Base-by-base conservation (phyloP, 2,329 filamentous ascomycete species). In the Talaromyces piceae region DNA sequence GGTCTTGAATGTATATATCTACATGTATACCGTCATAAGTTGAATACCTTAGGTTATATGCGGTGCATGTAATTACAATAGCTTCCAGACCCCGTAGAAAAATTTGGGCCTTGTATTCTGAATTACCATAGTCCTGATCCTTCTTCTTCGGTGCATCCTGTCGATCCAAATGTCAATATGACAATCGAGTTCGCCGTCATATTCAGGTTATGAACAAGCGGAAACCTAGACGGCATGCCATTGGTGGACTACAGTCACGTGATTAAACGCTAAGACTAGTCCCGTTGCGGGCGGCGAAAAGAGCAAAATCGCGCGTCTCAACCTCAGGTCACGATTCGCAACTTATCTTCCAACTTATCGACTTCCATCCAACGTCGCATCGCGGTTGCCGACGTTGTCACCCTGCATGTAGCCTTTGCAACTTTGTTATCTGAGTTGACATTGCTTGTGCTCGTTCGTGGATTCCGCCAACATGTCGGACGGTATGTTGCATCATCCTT, bases 391-490 rank as follows among this genome's bases (percentile, higher is more conserved):
- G 58, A 64, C 62, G 62, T 64, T 55, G 56, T 52, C 47, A 54
- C 65, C 61, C 63, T 66, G 64, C 48, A 68, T 69, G 64, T 66
- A 69, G 61, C 57, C 61, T 54, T 56, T 57, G 59, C 55, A 55
- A 63, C 54, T 53, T 47, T 58, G 52, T 51, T 61, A 55, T 58
- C 58, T 59, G 57, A 63, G 62, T 61, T 56, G 54, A 60, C 56
- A 57, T 56, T 50, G 46, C 59, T 58, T 58, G 58, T 51, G 53
- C 56, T 54, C 55, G 51, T 50, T 51, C 49, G 41, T 27, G 55
- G 49, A 47, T 37, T 43, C 50, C 52, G 56, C 57, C 63, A 67
- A 56, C 58, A 73, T 73, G 71, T 73, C 71, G 63, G 71, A 73
- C 65, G 65, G 71, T 73, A 67, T 37, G 66, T 57, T 47, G 45